These are phyloP conservation scores for Ophiobolus disseminans DNA, from an alignment of 2,329 filamentous ascomycete genomes.

Conservation along the genomic window DNA sequence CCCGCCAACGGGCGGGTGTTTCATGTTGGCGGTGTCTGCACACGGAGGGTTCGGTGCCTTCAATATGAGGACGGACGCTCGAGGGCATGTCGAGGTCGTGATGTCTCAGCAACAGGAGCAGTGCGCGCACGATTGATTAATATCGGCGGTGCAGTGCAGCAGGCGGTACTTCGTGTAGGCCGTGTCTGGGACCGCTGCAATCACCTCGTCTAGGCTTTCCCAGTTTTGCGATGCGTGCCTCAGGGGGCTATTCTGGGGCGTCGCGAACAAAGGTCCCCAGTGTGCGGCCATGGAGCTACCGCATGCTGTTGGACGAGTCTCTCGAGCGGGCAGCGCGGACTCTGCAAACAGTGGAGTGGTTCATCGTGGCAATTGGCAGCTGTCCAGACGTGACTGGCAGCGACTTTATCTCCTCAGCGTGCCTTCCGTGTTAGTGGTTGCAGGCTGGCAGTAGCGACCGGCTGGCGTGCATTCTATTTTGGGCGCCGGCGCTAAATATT, in stretches of 20 bases:
- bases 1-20: conserved; percentile 31
- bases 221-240: conserved; percentile 22
- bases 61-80: no score
- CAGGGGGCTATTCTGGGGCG: conserved; percentile 21
- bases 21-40: conserved; percentile 22
- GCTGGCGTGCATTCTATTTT: conserved; percentile 16
- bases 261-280: conserved; percentile 15
- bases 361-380: neutral
- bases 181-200: conserved; percentile 4
- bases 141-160: no score
- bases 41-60: conserved; percentile 17
- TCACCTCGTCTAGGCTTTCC: conserved; percentile 21
- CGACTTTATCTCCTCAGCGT: neutral
- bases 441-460: conserved; percentile 11
- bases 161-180: neutral
- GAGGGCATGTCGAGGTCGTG: no score
- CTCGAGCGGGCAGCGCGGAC: neutral
- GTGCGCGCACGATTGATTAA: no score
- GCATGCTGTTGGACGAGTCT: neutral
- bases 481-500: conserved; percentile 14
- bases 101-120: neutral
- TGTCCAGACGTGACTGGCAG: neutral
- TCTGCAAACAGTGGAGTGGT: conserved; percentile 1
- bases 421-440: conserved; percentile 18
- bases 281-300: neutral